These are phyloP conservation scores for Floccularia luteovirens DNA, from an alignment of 768 basidiomycete genomes.

Conservation along the genomic window DNA sequence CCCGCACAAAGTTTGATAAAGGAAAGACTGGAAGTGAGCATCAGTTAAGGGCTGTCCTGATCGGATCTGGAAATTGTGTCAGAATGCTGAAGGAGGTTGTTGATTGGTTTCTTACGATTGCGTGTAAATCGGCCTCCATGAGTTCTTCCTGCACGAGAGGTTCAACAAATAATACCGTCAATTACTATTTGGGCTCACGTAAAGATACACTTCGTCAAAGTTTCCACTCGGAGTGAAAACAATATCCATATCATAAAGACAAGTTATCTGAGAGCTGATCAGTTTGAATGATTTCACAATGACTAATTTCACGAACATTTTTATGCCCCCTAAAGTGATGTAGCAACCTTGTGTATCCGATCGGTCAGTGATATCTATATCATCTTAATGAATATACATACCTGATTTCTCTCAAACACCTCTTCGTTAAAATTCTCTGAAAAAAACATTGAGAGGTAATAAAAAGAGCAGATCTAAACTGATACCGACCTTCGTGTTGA, in stretches of 20 bases:
- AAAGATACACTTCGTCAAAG: slow-evolving; percentile 95
- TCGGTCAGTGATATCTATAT: slow-evolving; percentile 9
- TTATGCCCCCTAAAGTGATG: slow-evolving; percentile 99
- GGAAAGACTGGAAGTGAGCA: slow-evolving; percentile 91
- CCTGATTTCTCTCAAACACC: slow-evolving; percentile 94
- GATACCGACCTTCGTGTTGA: slow-evolving; percentile 65
- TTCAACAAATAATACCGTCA: slow-evolving; percentile 3
- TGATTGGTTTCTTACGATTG: slow-evolving; percentile 60
- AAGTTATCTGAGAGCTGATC: slow-evolving; percentile 65
- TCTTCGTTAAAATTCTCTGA: slow-evolving; percentile 91
- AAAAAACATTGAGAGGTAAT: slow-evolving; percentile 3
- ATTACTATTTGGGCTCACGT: slow-evolving; percentile 39
- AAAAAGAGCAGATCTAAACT: neutral
- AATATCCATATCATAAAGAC: slow-evolving; percentile 97
- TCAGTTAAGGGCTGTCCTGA: slow-evolving; percentile 86
- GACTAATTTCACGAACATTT: slow-evolving; percentile 69
- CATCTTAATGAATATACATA: slow-evolving; percentile 21
- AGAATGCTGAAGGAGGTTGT: neutral
- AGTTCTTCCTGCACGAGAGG: slow-evolving; percentile 76
- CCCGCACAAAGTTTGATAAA: slow-evolving; percentile 98
- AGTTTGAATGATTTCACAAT: slow-evolving; percentile 7
- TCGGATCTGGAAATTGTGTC: slow-evolving; percentile 49
- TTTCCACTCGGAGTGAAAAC: slow-evolving; percentile 87
- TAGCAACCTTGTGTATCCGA: slow-evolving; percentile 49
- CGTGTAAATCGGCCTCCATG: slow-evolving; percentile 99